Evolutionary conservation across 2,329 filamentous ascomycete genomes (phyloP).

Genomic region (Penicillium sp.): DNA sequence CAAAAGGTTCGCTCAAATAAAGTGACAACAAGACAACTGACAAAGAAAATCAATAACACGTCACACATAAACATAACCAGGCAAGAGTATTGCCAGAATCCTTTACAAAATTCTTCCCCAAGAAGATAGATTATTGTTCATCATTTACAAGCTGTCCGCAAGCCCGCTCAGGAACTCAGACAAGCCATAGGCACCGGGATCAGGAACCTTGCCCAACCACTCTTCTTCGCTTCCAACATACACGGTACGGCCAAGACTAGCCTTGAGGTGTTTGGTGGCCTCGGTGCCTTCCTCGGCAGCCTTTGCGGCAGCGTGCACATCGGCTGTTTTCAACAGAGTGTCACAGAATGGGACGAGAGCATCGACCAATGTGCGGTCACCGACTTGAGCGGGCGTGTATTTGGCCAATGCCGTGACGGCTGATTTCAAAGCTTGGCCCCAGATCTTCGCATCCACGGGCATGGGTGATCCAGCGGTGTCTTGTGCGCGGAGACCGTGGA

Average conservation of each 20-base stretch:
- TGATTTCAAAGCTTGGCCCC: conserved; percentile 66
- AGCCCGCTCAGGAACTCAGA: conserved; percentile 78
- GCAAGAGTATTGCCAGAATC: background rate
- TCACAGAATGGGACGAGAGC: conserved; percentile 84
- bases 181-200: conserved; percentile 74
- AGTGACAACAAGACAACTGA: background rate
- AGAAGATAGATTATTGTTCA: background rate
- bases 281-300: conserved; percentile 74
- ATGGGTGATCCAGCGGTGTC: conserved; percentile 39
- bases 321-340: conserved; percentile 60
- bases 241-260: conserved; percentile 77
- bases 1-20: background rate
- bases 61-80: background rate
- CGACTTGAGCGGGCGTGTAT: conserved; percentile 86
- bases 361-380: conserved; percentile 87
- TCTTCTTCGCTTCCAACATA: conserved; percentile 67
- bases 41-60: background rate
- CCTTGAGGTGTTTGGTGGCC: conserved; percentile 85
- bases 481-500: conserved; percentile 61
- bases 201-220: conserved; percentile 69
- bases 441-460: conserved; percentile 49
- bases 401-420: conserved; percentile 67
- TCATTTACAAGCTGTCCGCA: conserved; percentile 43
- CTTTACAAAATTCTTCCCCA: background rate
- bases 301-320: conserved; percentile 68